Base-by-base conservation (phyloP, 2,329 filamentous ascomycete species). In the Teratosphaeria pseudoeucalypti region DNA sequence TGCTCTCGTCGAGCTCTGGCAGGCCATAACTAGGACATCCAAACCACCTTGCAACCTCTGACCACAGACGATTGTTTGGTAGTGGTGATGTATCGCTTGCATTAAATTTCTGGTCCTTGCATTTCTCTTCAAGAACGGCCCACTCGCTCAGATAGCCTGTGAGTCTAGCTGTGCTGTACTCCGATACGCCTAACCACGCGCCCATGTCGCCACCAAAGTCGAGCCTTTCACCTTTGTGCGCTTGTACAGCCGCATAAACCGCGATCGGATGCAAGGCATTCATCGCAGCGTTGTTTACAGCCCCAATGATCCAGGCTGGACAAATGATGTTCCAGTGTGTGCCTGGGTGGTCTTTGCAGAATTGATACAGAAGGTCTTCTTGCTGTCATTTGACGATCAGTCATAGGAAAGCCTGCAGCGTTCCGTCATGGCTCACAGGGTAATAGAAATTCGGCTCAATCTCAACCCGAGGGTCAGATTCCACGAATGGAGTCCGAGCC, bases 391-490 rank as follows among this genome's bases (percentile, higher is more conserved):
- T 49, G 16, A 19, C 9, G 9, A 19, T 49, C 43, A 49, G 43
- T n/a, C 5, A 3, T 6, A 23, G 10, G 43, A 19, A 10, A 11
- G 26, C 3, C 43, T 23, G 10, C 16, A 49, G 43, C 43, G 23
- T 19, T 16, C n/a, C 9, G n/a, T 23, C 43, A 7, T 23, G 43
- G 43, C 43, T 49, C 11, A 54, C 53, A 16, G 73, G 68, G 62
- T 81, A 82, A 73, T 82, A 83, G 69, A 83, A 82, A 67, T 82
- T 82, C 1, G 76, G 75, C 59, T 78, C 76, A 0, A 79, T 70
- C 6, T 66, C 34, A 3, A 77, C 69, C 11, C 78, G 61, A 3
- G 76, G 74, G 60, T 79, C 77, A 9, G 71, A 72, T 65, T 82
- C 80, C 57, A 77, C 73, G 52, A 74, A 74, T 0, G 79, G 80